These are phyloP conservation scores for Sugiyamaella pinicola DNA, from an alignment of 1,139 yeast species.

Conservation along the genomic window DNA sequence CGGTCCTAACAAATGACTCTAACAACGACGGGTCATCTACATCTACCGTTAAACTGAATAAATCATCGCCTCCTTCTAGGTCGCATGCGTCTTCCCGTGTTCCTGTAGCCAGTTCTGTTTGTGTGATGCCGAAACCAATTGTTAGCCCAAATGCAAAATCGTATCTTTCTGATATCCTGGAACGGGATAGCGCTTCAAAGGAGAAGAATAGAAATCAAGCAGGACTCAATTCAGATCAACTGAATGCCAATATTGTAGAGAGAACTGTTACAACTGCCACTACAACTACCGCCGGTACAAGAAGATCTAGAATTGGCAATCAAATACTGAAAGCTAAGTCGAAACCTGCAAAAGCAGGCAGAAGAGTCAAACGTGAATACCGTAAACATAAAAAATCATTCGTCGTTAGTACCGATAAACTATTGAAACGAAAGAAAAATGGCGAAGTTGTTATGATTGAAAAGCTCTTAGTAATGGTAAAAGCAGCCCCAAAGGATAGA, in stretches of 20 bases:
- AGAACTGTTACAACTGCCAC: not conserved
- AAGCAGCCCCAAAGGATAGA: constrained; percentile 39
- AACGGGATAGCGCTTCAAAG: constrained; percentile 8
- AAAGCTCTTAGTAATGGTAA: constrained; percentile 65
- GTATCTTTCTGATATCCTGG: constrained; percentile 24
- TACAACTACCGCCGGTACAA: not conserved
- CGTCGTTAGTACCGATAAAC: constrained; percentile 22
- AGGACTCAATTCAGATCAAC: not conserved
- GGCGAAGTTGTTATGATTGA: constrained; percentile 71
- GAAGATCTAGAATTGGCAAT: not conserved
- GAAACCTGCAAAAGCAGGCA: constrained; percentile 5
- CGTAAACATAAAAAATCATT: constrained; percentile 9
- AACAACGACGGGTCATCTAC: constrained; percentile 9
- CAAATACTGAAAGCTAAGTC: constrained; percentile 5
- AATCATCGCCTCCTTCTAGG: not conserved
- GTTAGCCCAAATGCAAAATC: constrained; percentile 18
- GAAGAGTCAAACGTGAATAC: constrained; percentile 4
- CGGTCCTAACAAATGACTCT: not conserved
- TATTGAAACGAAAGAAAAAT: constrained; percentile 35
- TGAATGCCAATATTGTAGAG: not conserved
- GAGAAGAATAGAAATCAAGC: not conserved
- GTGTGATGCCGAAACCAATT: not conserved
- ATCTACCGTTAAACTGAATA: constrained; percentile 1
- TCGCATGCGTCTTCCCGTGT: not conserved
- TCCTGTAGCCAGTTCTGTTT: not conserved